Percentiles rank a stretch among this genome's conserved stretches.
These are phyloP conservation scores for Nannizzia gypsea DNA, from an alignment of 2,329 filamentous ascomycete species.

Conservation along the genomic window DNA sequence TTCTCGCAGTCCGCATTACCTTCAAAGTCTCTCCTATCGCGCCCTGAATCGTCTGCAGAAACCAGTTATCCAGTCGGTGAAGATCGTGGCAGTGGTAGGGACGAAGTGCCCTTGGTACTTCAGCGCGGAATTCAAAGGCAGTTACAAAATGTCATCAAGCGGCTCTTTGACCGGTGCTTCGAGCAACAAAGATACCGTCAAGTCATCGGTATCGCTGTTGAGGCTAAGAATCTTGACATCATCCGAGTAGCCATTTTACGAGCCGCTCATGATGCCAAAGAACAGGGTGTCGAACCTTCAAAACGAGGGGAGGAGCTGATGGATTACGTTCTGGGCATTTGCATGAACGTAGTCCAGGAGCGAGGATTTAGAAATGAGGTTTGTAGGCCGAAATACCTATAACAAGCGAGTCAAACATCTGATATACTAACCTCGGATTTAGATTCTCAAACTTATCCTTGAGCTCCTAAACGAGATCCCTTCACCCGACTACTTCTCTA, in stretches of 20 bases:
- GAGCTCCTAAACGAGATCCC: slow-evolving; percentile 88
- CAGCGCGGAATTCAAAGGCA: slow-evolving; percentile 65
- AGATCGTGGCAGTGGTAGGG: slow-evolving; percentile 42
- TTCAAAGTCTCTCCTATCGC: slow-evolving; percentile 88
- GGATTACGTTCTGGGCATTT: slow-evolving; percentile 91
- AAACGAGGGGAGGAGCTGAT: slow-evolving; percentile 76
- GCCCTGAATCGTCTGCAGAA: slow-evolving; percentile 53
- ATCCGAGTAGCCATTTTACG: slow-evolving; percentile 76
- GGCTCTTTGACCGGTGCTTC: slow-evolving; percentile 84
- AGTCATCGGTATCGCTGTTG: slow-evolving; percentile 91
- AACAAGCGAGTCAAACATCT: not conserved
- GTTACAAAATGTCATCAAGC: slow-evolving; percentile 71
- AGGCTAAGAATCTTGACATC: slow-evolving; percentile 83
- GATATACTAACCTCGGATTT: slow-evolving; percentile 4
- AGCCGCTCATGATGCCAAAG: slow-evolving; percentile 75
- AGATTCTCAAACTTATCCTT: slow-evolving; percentile 86
- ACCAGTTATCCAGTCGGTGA: slow-evolving; percentile 45
- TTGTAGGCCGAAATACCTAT: slow-evolving; percentile 13
- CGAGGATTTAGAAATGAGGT: slow-evolving; percentile 65
- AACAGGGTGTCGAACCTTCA: slow-evolving; percentile 45
- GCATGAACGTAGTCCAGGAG: slow-evolving; percentile 96
- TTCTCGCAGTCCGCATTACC: slow-evolving; percentile 90
- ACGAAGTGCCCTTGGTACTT: slow-evolving; percentile 52
- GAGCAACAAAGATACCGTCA: slow-evolving; percentile 79
- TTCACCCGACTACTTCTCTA: slow-evolving; percentile 91